Conservation (phyloP, 2,329 filamentous ascomycete genomes). For the Calonectria hongkongensis region DNA sequence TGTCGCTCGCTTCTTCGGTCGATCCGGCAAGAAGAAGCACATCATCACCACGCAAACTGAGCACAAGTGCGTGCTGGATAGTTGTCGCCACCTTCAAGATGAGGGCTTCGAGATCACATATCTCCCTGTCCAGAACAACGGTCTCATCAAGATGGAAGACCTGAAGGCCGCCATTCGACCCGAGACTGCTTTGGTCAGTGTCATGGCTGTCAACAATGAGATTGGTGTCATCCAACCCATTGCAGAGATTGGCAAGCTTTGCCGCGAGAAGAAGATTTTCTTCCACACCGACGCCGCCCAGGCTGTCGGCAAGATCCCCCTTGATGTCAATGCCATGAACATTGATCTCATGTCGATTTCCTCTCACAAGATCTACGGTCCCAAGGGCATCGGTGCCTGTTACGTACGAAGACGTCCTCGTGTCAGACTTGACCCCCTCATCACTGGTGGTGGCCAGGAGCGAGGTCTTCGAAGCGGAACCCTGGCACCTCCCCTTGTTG, state of each 20-base stretch:
- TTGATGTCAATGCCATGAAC: conserved; percentile 98
- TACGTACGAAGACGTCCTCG: conserved; percentile 94
- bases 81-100: conserved; percentile 96
- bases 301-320: conserved; percentile 97
- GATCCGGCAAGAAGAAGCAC: conserved; percentile 96
- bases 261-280: conserved; percentile 93
- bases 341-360: conserved; percentile 99
- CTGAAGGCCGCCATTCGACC: conserved; percentile 92
- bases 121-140: conserved; percentile 89
- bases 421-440: conserved; percentile 95
- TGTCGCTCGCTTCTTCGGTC: conserved; percentile 95
- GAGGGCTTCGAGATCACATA: conserved; percentile 99
- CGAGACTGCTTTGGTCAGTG: conserved; percentile 93
- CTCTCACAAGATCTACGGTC: conserved; percentile 98
- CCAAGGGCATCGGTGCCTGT: conserved; percentile 97
- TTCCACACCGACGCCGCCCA: conserved; percentile 99
- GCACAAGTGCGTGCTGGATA: conserved; percentile 99
- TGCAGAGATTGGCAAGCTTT: conserved; percentile 93
- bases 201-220: conserved; percentile 99
- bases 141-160: conserved; percentile 88
- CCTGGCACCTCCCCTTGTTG: conserved; percentile 89
- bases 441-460: conserved; percentile 97
- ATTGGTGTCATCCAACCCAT: conserved; percentile 99
- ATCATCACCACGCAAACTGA: conserved; percentile 98
- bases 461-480: conserved; percentile 96